Evolutionary conservation across 345 rosid genomes (phyloP), one percentile per base, ranked within the genome.

Genomic region (Eucalyptus caleyi): DNA sequence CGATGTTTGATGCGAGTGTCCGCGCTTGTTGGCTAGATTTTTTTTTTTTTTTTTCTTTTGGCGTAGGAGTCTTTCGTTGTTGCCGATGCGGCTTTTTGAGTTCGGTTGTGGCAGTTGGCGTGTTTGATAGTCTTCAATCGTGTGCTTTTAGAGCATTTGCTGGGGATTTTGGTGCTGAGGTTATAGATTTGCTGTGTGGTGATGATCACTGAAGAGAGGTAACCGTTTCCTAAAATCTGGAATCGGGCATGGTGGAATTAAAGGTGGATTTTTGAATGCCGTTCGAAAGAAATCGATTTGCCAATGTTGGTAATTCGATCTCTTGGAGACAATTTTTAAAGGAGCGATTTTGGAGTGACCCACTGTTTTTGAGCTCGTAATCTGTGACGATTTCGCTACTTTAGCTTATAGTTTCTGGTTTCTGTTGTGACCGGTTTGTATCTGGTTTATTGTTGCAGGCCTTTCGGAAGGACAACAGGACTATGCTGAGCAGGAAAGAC

Each of bases 401-500:
- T 56, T 60, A 8, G 65, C 50, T 19, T 59, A 32, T 26, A 3
- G 27, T 15, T 37, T 27, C 40, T 26, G 6, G 9, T 24, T 32
- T 77, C 30, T 50, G 44, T 89, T 11, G 18, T 77, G 27, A 37
- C 7, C 87, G 16, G 47, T 62, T n/a, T 18, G 53, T 26, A 81
- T 19, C 42, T 86, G 82, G 69, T 8, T 89, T 49, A 88, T 34
- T 67, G 21, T 56, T 44, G 34, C 92, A 97, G 99, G 97, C 91
- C 7, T 98, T 98, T 88, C 90, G 89, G 85, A 98, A 98, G 92
- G 99, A 97, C 91, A 91, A 95, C 89, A 93, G 99, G 91, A 88
- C 90, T 91, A 67, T 91, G 95, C 90, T 97, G 77, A 88, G 92
- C 86, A 95, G 99, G 96, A 97, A 97, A 92, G 99, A 97, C n/a